Conservation (phyloP, 2,329 filamentous ascomycete genomes). For the Talaromyces sp. region DNA sequence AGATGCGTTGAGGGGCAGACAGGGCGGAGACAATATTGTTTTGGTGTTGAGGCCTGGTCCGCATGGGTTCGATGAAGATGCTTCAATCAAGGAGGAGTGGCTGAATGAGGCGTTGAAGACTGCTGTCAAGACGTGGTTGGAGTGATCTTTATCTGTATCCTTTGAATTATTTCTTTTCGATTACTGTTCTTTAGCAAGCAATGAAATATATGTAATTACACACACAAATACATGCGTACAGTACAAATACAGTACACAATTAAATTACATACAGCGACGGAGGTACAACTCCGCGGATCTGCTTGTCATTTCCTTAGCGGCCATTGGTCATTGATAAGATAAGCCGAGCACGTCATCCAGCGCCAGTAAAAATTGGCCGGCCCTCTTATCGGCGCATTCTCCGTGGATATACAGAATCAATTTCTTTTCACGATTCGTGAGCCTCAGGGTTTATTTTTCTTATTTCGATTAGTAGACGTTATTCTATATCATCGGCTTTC, state of each 20-base stretch:
- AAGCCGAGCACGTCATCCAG: conserved; percentile 3
- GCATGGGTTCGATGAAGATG: conserved; percentile 36
- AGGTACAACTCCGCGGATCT: conserved; percentile 1
- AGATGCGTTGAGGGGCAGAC: conserved; percentile 24
- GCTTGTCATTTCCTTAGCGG: neutral
- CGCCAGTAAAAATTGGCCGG: neutral
- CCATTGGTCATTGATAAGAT: conserved; percentile 1
- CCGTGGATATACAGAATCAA: neutral
- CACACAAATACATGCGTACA: neutral
- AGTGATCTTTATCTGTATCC: neutral
- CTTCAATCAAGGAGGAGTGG: conserved; percentile 13
- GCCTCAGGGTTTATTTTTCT: neutral
- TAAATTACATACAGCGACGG: neutral
- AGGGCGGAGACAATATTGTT: conserved; percentile 25
- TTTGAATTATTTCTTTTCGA: neutral
- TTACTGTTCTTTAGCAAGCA: neutral
- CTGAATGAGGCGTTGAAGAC: conserved; percentile 9
- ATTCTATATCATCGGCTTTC: too few species aligned
- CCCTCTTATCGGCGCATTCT: neutral
- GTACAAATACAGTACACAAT: neutral
- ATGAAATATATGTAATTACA: neutral
- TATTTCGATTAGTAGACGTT: neutral
- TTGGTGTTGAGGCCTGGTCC: conserved; percentile 30
- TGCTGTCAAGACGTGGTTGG: conserved; percentile 16
- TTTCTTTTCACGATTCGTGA: neutral